Base-by-base conservation (phyloP, 176 grass and related monocot genomes). In the Oryza australiensis region DNA sequence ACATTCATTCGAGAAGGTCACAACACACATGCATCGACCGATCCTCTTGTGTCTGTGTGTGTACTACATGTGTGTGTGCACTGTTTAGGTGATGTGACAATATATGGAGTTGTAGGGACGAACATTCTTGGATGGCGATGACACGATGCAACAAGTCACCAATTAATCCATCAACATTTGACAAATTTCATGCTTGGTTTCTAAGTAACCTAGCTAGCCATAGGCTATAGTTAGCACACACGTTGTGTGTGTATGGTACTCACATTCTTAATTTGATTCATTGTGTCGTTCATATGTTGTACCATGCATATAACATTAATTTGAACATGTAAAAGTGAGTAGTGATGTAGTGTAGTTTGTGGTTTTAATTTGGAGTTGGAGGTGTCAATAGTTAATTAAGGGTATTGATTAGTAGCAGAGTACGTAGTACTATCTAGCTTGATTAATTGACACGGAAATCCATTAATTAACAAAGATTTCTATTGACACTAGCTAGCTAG, bases 101-200 rank as follows among this genome's bases (percentile, higher is more conserved):
- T 24, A 60, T 60, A 60, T 59, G 12, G n/a, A 60, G 55, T 23
- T 57, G 46, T 12, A 70, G 71, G 81, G 53, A 60, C 55, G 55
- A 81, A 89, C 77, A 89, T 89, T 89, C 82, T 84, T 80, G 77
- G 82, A 79, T 89, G 82, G 82, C 43, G n/a, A 64, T 64, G 82
- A 60, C n/a, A 76, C 28, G 80, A 82, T 80, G 74, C 70, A 85
- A 80, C 82, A 80, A 75, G 87, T 51, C 76, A 57, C 63, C 77
- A 80, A 60, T 71, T 64, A 74, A 45, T 88, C 64, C 22, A 60
- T 34, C 40, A 51, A 65, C 20, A 5, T 76, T 81, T 71, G 81
- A 74, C 27, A 38, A 27, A 55, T 67, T 33, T 41, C 69, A 88
- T 88, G 80, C 86, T 88, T 88, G 75, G 37, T 9, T 74, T 84